phyloP scores from a whole-genome alignment of 2,329 filamentous ascomycete genomes.

The Paecilomyces dactylethromorphus region DNA sequence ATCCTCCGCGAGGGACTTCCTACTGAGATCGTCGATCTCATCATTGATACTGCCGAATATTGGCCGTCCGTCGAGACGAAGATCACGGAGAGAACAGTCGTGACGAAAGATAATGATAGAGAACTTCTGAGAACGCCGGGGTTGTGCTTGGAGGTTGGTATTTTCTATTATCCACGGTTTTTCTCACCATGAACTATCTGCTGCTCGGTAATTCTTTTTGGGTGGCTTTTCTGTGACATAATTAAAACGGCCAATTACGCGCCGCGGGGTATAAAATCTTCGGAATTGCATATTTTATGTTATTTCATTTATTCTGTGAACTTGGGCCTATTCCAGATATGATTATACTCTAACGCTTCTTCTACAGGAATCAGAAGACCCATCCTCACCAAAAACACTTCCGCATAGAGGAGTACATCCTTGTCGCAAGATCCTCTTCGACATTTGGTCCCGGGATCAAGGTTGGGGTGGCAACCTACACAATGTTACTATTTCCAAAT shows the following conservation, averaged over 20 bases:
- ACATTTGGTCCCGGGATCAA: constrained; percentile 30
- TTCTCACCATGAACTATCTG: neutral
- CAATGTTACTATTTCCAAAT: constrained; percentile 12
- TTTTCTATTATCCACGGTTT: neutral
- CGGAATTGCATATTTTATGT: neutral
- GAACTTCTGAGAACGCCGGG: constrained; percentile 28
- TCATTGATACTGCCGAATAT: constrained; percentile 30
- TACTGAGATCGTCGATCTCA: constrained; percentile 32
- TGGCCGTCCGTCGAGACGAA: constrained; percentile 14
- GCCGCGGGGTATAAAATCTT: neutral
- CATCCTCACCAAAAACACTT: constrained; percentile 15
- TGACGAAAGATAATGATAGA: constrained; percentile 26
- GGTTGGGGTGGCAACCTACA: constrained; percentile 19
- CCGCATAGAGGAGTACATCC: constrained; percentile 29
- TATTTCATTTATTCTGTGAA: neutral
- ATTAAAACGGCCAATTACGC: neutral
- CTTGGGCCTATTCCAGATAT: neutral
- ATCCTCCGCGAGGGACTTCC: constrained; percentile 18
- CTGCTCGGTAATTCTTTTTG: neutral
- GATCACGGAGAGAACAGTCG: constrained; percentile 13
- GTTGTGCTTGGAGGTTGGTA: constrained; percentile 24
- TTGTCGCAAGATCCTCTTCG: constrained; percentile 33
- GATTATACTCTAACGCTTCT: neutral
- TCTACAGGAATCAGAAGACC: constrained; percentile 10
- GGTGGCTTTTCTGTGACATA: neutral